phyloP scores from a whole-genome alignment of 768 basidiomycete species.

The Rhodosporidiobolus sp. region DNA sequence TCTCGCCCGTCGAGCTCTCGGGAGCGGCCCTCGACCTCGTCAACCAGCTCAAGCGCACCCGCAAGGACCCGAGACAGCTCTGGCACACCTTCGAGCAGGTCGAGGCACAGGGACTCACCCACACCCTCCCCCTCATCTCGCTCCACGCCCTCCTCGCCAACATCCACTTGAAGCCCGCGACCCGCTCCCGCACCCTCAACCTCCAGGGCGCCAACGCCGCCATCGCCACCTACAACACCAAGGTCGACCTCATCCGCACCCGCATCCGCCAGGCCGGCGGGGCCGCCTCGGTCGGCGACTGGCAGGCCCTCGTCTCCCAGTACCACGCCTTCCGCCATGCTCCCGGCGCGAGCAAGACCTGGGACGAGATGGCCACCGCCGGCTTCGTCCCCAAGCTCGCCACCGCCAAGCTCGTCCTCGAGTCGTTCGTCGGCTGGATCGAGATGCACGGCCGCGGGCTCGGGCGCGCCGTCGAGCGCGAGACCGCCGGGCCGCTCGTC shows the following conservation, averaged over 20 bases:
- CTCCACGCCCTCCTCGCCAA: conserved; percentile 34
- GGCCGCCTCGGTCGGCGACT: conserved; percentile 7
- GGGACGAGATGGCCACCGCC: conserved; percentile 30
- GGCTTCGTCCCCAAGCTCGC: not conserved
- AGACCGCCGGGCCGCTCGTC: conserved; percentile 25
- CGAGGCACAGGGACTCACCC: conserved; percentile 18
- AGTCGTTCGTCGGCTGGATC: conserved; percentile 29
- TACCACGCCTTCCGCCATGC: conserved; percentile 29
- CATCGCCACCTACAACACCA: conserved; percentile 15
- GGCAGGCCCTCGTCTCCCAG: conserved; percentile 15
- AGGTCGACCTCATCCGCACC: conserved; percentile 31
- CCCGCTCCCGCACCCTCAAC: conserved; percentile 6
- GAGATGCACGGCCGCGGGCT: conserved; percentile 27
- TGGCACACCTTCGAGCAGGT: conserved; percentile 30
- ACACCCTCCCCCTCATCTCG: conserved; percentile 21
- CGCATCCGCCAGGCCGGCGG: conserved; percentile 23
- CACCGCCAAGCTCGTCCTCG: conserved; percentile 1
- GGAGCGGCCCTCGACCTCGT: conserved; percentile 12
- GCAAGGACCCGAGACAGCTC: not conserved
- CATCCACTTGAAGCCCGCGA: conserved; percentile 8
- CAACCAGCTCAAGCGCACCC: conserved; percentile 5
- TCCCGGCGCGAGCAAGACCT: conserved; percentile 16
- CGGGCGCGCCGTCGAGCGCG: conserved; percentile 17
- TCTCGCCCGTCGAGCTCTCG: conserved; percentile 2
- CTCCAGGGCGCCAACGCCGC: conserved; percentile 6